Evolutionary conservation across 164 flowering plant genomes (phyloP).

Genomic region (Kalanchoe fedtschenkoi): DNA sequence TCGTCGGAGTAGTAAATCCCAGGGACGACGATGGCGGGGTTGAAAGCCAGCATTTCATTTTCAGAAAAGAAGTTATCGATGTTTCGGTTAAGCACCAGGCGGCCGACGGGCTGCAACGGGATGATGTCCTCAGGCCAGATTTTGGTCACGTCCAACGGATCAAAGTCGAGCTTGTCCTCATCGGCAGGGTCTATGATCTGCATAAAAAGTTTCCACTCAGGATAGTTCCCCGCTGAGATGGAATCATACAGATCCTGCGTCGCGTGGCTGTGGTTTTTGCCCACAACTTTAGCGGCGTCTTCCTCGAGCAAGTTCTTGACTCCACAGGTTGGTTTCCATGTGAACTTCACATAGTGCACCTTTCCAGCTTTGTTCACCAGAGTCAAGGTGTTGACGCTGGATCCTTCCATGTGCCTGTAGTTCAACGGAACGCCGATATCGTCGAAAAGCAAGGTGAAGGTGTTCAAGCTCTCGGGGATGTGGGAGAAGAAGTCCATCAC

Average conservation of each 20-base stretch:
- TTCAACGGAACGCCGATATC: slow-evolving; percentile 90
- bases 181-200: slow-evolving; percentile 86
- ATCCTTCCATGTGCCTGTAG: slow-evolving; percentile 96
- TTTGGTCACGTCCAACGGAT: slow-evolving; percentile 92
- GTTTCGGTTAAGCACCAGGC: slow-evolving; percentile 86
- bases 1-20: slow-evolving; percentile 89
- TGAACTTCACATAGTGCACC: slow-evolving; percentile 77
- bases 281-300: slow-evolving; percentile 75
- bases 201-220: slow-evolving; percentile 92
- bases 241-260: slow-evolving; percentile 92
- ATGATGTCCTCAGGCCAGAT: slow-evolving; percentile 96
- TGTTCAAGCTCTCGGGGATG: slow-evolving; percentile 88
- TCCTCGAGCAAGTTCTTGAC: slow-evolving; percentile 80
- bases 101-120: slow-evolving; percentile 89
- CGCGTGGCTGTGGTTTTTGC: slow-evolving; percentile 95
- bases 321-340: slow-evolving; percentile 97
- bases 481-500: slow-evolving; percentile 79
- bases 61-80: slow-evolving; percentile 95
- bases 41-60: slow-evolving; percentile 91
- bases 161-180: slow-evolving; percentile 81
- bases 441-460: slow-evolving; percentile 82
- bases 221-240: slow-evolving; percentile 83
- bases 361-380: slow-evolving; percentile 79
- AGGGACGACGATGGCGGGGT: slow-evolving; percentile 86
- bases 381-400: slow-evolving; percentile 83